These are phyloP conservation scores for Forsythia viridissima DNA, from an alignment of 257 asterid species.

Conservation along the genomic window DNA sequence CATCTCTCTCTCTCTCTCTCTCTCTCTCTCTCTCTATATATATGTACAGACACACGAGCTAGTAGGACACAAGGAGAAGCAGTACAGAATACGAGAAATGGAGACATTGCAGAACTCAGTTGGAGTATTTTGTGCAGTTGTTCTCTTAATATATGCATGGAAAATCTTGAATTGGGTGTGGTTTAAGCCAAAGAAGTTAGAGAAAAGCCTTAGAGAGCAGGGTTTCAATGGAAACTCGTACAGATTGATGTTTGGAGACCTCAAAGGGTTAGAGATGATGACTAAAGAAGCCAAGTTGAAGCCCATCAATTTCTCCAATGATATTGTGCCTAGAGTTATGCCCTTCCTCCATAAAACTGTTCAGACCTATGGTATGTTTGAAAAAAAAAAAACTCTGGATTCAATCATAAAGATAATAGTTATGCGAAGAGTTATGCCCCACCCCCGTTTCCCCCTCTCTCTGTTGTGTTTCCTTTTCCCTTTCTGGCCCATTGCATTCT, in stretches of 20 bases:
- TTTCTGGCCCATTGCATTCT: too few relatives aligned
- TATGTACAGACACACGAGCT: too few relatives aligned
- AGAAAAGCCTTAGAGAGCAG: conserved; percentile 38
- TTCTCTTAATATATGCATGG: conserved; percentile 23
- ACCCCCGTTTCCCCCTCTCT: too few relatives aligned
- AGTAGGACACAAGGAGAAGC: not conserved
- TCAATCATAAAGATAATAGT: too few relatives aligned
- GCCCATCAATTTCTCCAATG: conserved; percentile 41
- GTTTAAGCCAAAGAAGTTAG: conserved; percentile 40
- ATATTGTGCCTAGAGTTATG: conserved; percentile 34
- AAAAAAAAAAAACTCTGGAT: too few relatives aligned
- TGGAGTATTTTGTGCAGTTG: conserved; percentile 8
- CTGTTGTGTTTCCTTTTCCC: too few relatives aligned
- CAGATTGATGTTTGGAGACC: conserved; percentile 40
- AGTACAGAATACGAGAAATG: not conserved
- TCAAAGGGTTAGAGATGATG: conserved; percentile 30
- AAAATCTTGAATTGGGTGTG: conserved; percentile 38
- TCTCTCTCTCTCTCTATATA: too few relatives aligned
- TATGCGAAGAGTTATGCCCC: too few relatives aligned
- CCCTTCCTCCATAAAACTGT: conserved; percentile 31
- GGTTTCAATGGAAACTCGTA: conserved; percentile 47
- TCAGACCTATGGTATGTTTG: conserved; percentile 26
- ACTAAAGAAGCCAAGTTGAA: conserved; percentile 35
- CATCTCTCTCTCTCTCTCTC: too few relatives aligned
- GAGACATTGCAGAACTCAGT: not conserved